Conservation (phyloP, 2,329 filamentous ascomycete genomes). For the Cryphonectria naterciae region DNA sequence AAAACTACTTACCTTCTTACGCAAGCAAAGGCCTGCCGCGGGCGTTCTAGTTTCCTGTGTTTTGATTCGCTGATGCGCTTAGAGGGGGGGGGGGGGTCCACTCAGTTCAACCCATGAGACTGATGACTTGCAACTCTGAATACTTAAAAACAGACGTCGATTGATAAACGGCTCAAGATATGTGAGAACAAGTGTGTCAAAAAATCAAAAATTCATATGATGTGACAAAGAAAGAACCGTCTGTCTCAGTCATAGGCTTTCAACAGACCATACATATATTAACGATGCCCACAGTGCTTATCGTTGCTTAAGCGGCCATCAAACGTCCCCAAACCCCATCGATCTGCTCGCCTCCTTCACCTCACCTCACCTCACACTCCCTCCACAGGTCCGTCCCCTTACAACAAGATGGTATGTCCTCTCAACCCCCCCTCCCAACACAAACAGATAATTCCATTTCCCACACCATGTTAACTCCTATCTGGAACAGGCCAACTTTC, state of each 20-base stretch:
- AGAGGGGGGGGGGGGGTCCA: constrained; percentile 1
- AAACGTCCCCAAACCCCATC: neutral
- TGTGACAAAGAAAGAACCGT: neutral
- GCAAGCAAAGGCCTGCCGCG: constrained; percentile 9
- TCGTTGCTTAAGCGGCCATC: neutral
- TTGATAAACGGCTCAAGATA: neutral
- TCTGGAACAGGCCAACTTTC: constrained; percentile 26
- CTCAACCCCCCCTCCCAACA: neutral
- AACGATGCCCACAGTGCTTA: neutral
- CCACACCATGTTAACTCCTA: neutral
- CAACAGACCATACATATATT: neutral
- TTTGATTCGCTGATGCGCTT: constrained; percentile 9
- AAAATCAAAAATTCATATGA: neutral
- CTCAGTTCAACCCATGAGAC: neutral
- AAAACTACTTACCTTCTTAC: neutral
- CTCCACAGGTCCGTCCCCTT: neutral
- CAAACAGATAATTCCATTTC: neutral
- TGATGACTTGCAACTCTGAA: neutral
- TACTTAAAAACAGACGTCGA: neutral
- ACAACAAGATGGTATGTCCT: neutral
- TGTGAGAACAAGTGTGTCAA: neutral
- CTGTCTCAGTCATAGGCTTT: neutral
- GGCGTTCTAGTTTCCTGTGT: neutral
- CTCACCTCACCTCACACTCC: too few relatives aligned
- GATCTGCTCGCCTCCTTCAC: neutral